These are phyloP conservation scores for Medicago arabica DNA, from an alignment of 306 rosid species.

Conservation along the genomic window DNA sequence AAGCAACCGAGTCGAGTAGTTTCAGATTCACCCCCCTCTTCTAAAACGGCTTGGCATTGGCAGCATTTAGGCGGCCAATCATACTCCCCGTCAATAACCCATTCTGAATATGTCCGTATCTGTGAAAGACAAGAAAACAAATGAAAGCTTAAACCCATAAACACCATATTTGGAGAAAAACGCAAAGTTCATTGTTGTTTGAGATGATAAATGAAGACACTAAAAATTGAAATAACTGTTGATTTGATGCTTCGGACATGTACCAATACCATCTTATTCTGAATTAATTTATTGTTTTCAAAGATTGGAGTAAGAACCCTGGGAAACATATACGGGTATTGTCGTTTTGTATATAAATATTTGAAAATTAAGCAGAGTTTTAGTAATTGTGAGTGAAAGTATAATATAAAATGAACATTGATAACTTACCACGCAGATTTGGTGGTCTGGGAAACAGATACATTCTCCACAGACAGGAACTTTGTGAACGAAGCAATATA, in stretches of 20 bases:
- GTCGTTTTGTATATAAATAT: background rate
- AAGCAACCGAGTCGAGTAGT: constrained; percentile 95
- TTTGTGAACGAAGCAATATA: constrained; percentile 97
- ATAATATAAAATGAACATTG: constrained; percentile 18
- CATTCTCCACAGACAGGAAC: constrained; percentile 99
- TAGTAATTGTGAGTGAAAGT: background rate
- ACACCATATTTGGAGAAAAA: too few species aligned
- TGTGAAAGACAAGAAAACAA: constrained; percentile 46
- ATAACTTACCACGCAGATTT: constrained; percentile 81
- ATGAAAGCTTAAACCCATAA: background rate
- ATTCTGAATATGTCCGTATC: constrained; percentile 94
- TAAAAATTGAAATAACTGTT: too few species aligned
- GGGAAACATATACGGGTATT: too few species aligned
- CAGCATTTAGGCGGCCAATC: constrained; percentile 99
- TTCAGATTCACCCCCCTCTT: constrained; percentile 72
- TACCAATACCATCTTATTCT: background rate
- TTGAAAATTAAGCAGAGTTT: background rate
- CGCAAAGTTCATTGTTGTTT: too few species aligned
- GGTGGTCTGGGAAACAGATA: constrained; percentile 94
- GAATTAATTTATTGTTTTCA: background rate
- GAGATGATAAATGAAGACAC: too few species aligned
- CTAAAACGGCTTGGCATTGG: constrained; percentile 70
- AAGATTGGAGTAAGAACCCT: background rate
- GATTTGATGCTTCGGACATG: background rate
- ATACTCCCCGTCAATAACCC: constrained; percentile 97